phyloP scores from a whole-genome alignment of 169 alveolate species.

The Neospora caninum region DNA sequence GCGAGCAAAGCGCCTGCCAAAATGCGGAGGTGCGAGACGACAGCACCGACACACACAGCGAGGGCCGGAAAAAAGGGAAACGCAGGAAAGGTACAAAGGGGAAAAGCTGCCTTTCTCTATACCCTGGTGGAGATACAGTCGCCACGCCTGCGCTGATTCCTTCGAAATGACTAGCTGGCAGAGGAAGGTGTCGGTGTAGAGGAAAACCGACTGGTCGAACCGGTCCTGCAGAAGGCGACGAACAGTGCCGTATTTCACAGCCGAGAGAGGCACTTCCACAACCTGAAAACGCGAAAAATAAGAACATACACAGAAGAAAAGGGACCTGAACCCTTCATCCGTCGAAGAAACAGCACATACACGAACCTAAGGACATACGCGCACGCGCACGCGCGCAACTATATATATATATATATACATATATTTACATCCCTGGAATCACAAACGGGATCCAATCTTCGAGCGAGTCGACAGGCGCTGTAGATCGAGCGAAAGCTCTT shows the following conservation, averaged over 20 bases:
- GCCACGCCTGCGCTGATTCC: constrained; percentile 30
- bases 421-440: too few species aligned
- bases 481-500: too few species aligned
- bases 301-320: neutral
- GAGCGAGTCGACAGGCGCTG: too few species aligned
- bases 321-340: neutral
- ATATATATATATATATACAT: too few species aligned
- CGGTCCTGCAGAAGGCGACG: constrained; percentile 30
- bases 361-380: neutral
- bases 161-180: constrained; percentile 18
- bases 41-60: too few species aligned
- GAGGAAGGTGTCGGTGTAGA: constrained; percentile 30
- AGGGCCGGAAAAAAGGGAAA: too few species aligned
- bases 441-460: too few species aligned
- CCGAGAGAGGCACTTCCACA: neutral
- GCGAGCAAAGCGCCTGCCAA: too few species aligned
- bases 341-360: neutral
- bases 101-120: neutral
- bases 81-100: too few species aligned
- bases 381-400: neutral
- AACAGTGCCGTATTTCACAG: constrained; percentile 16
- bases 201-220: constrained; percentile 22
- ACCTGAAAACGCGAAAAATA: neutral
- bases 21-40: too few species aligned
- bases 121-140: constrained; percentile 34